Base-by-base conservation (phyloP, 2,329 filamentous ascomycete genomes). In the Coniochaeta ligniaria region DNA sequence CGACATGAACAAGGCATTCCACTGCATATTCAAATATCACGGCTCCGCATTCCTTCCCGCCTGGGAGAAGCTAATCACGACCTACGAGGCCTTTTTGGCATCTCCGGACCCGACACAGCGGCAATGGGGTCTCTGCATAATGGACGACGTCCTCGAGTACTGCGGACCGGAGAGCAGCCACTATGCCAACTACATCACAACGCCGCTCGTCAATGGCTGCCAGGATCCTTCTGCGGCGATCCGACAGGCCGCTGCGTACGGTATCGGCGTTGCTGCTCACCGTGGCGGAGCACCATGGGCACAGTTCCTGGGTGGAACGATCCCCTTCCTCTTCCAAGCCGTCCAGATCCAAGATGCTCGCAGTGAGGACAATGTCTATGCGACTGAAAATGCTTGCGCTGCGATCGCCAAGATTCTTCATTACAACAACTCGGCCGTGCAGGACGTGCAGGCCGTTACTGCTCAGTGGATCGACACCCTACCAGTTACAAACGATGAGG, bases 1-100 rank as follows among this genome's bases (percentile, higher is more conserved):
- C 1, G 95, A 99, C 71, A 99, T 99, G 95, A 99, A 99, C 85
- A 99, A 99, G 81, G 94, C 95, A 0, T 99, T 96, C 83, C 95
- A 99, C 76, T 94, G 92, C 63, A 92, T 99, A 66, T 99, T 99
- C 83, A 98, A 98, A 81, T 93, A 96, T 77, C 92, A 97, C 72
- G 91, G 91, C 26, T 82, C 86, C 11, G 79, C 83, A 12, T 99
- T 99, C 81, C 82, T 99, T 59, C 89, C 87, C 6, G 81, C 91
- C 47, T 99, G 94, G 93, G 90, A 96, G 72, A 85, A 86, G 59
- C 82, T 99, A 26, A 86, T 96, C 73, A 79, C 83, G 12, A 96
- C 92, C 60, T 98, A 98, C 73, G 87, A 93, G 68, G 82, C 82
- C 35, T 98, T 98, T 74, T 87, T 96, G 65, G 84, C 83, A 47